phyloP scores from a whole-genome alignment of 2,329 filamentous ascomycete genomes.

The Coniochaeta sp. region DNA sequence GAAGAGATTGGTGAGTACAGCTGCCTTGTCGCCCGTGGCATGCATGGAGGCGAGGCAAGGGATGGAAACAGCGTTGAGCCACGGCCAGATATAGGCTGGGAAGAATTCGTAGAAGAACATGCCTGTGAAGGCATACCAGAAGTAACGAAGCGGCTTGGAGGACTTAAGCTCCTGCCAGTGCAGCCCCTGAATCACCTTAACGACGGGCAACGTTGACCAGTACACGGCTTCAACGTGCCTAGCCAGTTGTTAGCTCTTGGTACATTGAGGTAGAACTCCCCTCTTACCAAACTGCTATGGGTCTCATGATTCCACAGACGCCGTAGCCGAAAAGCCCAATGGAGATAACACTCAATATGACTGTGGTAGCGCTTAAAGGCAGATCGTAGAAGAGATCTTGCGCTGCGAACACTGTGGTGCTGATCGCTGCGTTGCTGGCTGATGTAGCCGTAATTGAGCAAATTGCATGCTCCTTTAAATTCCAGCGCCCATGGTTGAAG shows the following conservation, averaged over 20 bases:
- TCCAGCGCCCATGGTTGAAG: constrained; percentile 43
- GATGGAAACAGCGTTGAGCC: constrained; percentile 47
- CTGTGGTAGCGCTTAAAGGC: constrained; percentile 33
- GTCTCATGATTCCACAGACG: constrained; percentile 43
- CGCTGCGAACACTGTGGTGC: constrained; percentile 34
- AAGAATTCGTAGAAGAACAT: constrained; percentile 46
- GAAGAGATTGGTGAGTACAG: constrained; percentile 37
- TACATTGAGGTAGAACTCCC: background rate
- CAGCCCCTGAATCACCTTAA: constrained; percentile 45
- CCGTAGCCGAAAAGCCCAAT: constrained; percentile 50
- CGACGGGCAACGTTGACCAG: constrained; percentile 43
- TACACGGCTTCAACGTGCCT: constrained; percentile 46
- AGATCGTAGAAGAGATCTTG: constrained; percentile 45
- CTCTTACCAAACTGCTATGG: constrained; percentile 38
- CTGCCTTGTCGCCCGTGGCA: constrained; percentile 35
- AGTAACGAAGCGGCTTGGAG: constrained; percentile 41
- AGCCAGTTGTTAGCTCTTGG: background rate
- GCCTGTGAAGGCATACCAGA: constrained; percentile 40
- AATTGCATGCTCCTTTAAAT: constrained; percentile 48
- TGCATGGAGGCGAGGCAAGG: constrained; percentile 46
- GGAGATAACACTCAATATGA: constrained; percentile 41
- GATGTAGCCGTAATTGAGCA: constrained; percentile 46
- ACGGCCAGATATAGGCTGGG: constrained; percentile 47
- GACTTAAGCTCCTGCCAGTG: constrained; percentile 43
- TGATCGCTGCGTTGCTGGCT: constrained; percentile 38